Percentiles rank a stretch among this genome's conserved stretches.
These are phyloP conservation scores for Vigna trinervia DNA, from an alignment of 306 rosid species.

Conservation along the genomic window DNA sequence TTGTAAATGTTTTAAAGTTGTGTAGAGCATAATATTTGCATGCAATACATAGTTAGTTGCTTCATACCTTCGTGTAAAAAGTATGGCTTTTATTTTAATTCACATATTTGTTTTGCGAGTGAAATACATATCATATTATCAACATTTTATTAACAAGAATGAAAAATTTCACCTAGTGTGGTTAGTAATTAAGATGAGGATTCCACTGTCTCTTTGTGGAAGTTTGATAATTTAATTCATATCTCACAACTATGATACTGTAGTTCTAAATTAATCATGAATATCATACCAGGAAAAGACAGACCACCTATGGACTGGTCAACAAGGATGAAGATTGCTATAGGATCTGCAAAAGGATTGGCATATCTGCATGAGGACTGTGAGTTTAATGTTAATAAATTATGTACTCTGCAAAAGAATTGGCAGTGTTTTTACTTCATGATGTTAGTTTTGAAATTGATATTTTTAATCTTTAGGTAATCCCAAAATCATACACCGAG, in stretches of 20 bases:
- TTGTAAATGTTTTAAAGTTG: constrained; percentile 7
- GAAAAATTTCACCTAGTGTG: constrained; percentile 19
- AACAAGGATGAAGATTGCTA: constrained; percentile 52
- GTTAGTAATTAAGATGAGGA: neutral
- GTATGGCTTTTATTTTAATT: neutral
- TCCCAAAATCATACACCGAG: constrained; percentile 71
- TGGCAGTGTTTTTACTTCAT: neutral
- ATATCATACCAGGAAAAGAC: constrained; percentile 40
- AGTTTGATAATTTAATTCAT: neutral
- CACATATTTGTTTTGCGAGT: neutral
- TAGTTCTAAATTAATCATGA: neutral
- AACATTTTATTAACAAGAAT: neutral
- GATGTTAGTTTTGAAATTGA: constrained; percentile 19
- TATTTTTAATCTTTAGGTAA: constrained; percentile 49
- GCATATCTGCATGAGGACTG: constrained; percentile 54
- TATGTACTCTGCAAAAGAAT: neutral
- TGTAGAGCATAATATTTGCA: neutral
- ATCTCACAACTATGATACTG: neutral
- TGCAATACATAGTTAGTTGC: neutral
- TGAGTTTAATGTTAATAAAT: constrained; percentile 38
- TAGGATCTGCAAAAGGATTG: constrained; percentile 52
- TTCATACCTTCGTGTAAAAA: constrained; percentile 7
- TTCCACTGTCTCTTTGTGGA: neutral
- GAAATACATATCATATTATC: neutral
- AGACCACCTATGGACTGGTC: constrained; percentile 40